Evolutionary conservation across 768 basidiomycete genomes (phyloP).

Genomic region (Agrocybe praecox): DNA sequence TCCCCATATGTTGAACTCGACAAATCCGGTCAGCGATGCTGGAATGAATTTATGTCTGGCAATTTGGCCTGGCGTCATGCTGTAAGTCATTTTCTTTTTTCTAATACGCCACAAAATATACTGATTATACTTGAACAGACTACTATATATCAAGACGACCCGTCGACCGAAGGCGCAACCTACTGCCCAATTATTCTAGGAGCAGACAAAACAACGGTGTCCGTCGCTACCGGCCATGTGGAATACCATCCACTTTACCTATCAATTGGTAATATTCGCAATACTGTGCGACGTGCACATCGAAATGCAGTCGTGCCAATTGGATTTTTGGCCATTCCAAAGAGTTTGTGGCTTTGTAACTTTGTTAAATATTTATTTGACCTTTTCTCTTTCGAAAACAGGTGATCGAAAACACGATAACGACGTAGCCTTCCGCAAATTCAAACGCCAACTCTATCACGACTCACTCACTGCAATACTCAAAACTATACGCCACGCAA

Average conservation of each 20-base stretch:
- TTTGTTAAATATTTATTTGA: no score
- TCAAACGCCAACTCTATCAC: constrained; percentile 32
- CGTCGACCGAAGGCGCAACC: not conserved
- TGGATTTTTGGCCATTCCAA: constrained; percentile 26
- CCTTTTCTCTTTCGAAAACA: not conserved
- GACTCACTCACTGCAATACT: constrained; percentile 26
- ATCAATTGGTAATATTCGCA: not conserved
- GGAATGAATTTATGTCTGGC: constrained; percentile 36
- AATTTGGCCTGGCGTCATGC: constrained; percentile 36
- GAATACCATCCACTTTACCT: constrained; percentile 2
- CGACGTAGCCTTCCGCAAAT: constrained; percentile 23
- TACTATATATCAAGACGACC: constrained; percentile 20
- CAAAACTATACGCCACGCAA: constrained; percentile 19
- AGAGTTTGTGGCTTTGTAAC: constrained; percentile 5
- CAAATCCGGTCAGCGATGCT: constrained; percentile 10
- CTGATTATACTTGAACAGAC: no score
- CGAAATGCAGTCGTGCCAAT: constrained; percentile 22
- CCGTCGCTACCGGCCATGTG: constrained; percentile 1
- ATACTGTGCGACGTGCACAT: not conserved
- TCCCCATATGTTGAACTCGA: constrained; percentile 7
- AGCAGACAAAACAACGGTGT: constrained; percentile 6
- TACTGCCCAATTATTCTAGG: no score
- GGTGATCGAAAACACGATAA: constrained; percentile 13
- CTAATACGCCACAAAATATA: no score
- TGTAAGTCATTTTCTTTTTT: constrained; percentile 22